Percentiles rank a stretch among this genome's conserved stretches.
phyloP scores from a whole-genome alignment of 176 grass and related monocot genomes.

The Oryza punctata region DNA sequence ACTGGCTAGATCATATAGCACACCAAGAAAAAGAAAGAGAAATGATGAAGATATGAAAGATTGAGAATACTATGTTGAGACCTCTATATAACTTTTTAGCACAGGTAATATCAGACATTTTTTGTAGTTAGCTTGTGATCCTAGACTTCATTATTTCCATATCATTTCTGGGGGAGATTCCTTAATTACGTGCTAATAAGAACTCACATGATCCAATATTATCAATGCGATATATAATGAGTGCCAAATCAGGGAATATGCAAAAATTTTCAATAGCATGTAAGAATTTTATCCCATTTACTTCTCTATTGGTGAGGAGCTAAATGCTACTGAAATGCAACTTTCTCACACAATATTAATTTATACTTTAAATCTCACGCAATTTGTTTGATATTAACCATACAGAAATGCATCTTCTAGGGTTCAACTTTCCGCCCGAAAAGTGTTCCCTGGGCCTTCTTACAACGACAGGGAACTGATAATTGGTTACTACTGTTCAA shows the following conservation, averaged over 20 bases:
- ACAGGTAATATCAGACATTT: neutral
- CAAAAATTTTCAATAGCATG: neutral
- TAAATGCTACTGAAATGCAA: neutral
- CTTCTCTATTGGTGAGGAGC: neutral
- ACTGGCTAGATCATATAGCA: constrained; percentile 43
- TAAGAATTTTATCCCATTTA: neutral
- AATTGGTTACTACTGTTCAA: neutral
- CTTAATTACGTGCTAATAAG: neutral
- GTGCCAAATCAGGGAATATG: neutral
- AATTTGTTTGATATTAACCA: neutral
- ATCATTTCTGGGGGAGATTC: neutral
- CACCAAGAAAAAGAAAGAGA: neutral
- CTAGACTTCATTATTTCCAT: constrained; percentile 29
- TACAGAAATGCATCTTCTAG: neutral
- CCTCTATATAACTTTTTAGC: neutral
- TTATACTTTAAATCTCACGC: neutral
- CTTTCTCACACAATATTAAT: neutral
- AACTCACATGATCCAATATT: neutral
- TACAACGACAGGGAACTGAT: neutral
- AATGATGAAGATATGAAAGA: constrained; percentile 19
- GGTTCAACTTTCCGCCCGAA: neutral
- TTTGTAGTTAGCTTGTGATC: neutral
- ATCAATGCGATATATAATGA: neutral
- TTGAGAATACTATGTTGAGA: neutral
- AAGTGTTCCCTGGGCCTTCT: neutral